A percentile compares a stretch with the other conserved stretches of the same genome.
These are phyloP conservation scores for Clonostachys byssicola DNA, from an alignment of 2,329 filamentous ascomycete species.

Conservation along the genomic window DNA sequence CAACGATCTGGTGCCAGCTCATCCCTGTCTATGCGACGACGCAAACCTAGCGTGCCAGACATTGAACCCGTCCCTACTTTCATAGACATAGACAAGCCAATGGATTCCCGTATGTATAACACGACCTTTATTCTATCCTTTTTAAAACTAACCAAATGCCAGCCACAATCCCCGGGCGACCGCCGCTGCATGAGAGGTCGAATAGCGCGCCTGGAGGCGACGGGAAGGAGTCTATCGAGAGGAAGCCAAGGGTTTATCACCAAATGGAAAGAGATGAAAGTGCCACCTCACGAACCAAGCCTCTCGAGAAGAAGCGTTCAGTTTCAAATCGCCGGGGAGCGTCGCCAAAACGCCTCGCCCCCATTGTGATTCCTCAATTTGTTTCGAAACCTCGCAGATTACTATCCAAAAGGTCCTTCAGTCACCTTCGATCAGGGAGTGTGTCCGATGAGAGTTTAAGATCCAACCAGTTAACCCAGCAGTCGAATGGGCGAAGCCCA, in stretches of 20 bases:
- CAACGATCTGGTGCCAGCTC: no score
- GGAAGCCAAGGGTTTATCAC: background rate
- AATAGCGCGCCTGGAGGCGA: conserved; percentile 54
- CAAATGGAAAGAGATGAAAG: no score
- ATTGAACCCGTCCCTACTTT: conserved; percentile 66
- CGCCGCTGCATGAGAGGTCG: conserved; percentile 60
- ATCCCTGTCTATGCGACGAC: conserved; percentile 36
- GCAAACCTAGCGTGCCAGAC: conserved; percentile 62
- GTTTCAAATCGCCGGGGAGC: conserved; percentile 13
- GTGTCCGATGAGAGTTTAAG: conserved; percentile 33
- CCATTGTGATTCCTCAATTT: conserved; percentile 48
- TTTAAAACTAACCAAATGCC: conserved; percentile 5
- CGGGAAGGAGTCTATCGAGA: conserved; percentile 33
- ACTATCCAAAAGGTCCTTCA: conserved; percentile 31
- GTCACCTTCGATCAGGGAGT: conserved; percentile 40
- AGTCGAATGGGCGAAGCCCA: conserved; percentile 37
- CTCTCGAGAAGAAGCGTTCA: conserved; percentile 10
- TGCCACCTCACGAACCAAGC: background rate
- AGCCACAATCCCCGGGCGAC: conserved; percentile 66
- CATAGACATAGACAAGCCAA: conserved; percentile 56
- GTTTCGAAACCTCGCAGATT: conserved; percentile 9
- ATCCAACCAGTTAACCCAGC: conserved; percentile 36
- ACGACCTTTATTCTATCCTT: background rate
- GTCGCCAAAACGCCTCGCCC: conserved; percentile 50
- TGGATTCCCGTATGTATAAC: conserved; percentile 57